Percentiles rank a stretch among this genome's conserved stretches.
phyloP scores from a whole-genome alignment of 2,329 filamentous ascomycete genomes.

The Fusarium sp. region DNA sequence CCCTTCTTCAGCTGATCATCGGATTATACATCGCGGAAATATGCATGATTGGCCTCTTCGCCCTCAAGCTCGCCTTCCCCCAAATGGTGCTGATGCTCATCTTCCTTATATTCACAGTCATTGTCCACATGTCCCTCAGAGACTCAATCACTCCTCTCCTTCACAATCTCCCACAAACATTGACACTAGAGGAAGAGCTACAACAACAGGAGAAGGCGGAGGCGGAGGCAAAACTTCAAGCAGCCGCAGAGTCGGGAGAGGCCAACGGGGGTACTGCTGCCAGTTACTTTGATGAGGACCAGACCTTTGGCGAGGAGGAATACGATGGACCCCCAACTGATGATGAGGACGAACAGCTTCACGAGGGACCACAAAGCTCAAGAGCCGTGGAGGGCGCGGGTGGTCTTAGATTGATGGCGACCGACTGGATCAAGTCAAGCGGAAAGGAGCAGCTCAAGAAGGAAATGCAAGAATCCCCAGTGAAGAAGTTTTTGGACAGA shows the following conservation, averaged over 20 bases:
- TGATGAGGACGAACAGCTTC: constrained; percentile 45
- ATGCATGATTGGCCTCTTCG: constrained; percentile 88
- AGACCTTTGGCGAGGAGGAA: constrained; percentile 55
- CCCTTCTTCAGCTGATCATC: constrained; percentile 85
- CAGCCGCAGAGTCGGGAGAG: constrained; percentile 44
- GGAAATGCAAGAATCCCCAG: constrained; percentile 44
- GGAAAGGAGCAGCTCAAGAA: constrained; percentile 53
- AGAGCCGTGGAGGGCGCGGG: constrained; percentile 57
- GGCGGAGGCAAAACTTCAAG: constrained; percentile 48
- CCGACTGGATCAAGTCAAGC: constrained; percentile 55
- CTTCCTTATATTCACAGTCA: constrained; percentile 78
- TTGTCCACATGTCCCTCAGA: constrained; percentile 82
- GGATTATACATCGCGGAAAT: constrained; percentile 87
- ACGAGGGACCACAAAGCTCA: constrained; percentile 42
- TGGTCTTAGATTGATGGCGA: constrained; percentile 51
- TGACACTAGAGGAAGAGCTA: constrained; percentile 67
- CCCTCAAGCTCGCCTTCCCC: constrained; percentile 73
- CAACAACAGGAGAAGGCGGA: constrained; percentile 63
- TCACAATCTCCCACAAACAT: constrained; percentile 82
- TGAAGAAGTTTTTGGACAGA: constrained; percentile 48
- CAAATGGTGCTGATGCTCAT: constrained; percentile 82
- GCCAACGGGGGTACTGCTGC: constrained; percentile 46
- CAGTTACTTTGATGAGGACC: constrained; percentile 54
- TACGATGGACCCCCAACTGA: constrained; percentile 46
- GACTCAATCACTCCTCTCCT: constrained; percentile 81